Percentiles rank a stretch among this genome's conserved stretches.
Conservation (phyloP, 2,329 filamentous ascomycete species). For the Thielaviopsis euricoi region DNA sequence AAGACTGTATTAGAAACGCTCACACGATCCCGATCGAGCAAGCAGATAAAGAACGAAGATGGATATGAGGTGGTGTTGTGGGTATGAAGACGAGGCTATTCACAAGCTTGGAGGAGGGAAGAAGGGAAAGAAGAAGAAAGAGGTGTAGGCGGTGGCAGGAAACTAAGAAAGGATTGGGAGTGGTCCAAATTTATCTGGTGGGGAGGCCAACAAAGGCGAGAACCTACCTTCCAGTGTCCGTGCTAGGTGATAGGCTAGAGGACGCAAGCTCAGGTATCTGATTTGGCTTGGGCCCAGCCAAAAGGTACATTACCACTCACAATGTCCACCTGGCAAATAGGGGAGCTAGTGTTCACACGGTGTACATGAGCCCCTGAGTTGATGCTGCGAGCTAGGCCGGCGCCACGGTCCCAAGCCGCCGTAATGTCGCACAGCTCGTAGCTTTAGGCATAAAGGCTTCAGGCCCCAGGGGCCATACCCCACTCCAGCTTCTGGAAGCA, state of each 20-base stretch:
- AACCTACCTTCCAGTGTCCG: constrained; percentile 8
- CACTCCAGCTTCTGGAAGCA: constrained; percentile 5
- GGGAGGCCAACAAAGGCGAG: constrained; percentile 11
- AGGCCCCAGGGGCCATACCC: constrained; percentile 7
- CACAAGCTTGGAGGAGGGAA: constrained; percentile 11
- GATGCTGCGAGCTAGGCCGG: not conserved
- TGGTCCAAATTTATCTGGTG: constrained; percentile 13
- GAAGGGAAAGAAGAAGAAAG: constrained; percentile 11
- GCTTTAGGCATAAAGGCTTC: not conserved
- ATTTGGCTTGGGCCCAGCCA: constrained; percentile 3
- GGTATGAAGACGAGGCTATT: constrained; percentile 12
- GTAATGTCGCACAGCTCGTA: not conserved
- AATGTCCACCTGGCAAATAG: constrained; percentile 8
- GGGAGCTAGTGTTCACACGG: constrained; percentile 8
- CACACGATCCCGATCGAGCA: constrained; percentile 14
- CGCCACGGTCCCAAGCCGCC: not conserved
- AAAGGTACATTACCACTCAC: constrained; percentile 8
- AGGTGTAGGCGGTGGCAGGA: constrained; percentile 10
- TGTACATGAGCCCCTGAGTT: constrained; percentile 12
- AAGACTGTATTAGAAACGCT: constrained; percentile 13
- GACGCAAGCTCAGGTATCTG: constrained; percentile 11
- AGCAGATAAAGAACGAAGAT: constrained; percentile 13
- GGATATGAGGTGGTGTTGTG: constrained; percentile 6
- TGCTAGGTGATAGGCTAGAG: too few relatives aligned
- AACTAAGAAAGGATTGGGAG: constrained; percentile 12